phyloP scores from a whole-genome alignment of 2,329 filamentous ascomycete genomes.

The Ophiocordyceps unilateralis region DNA sequence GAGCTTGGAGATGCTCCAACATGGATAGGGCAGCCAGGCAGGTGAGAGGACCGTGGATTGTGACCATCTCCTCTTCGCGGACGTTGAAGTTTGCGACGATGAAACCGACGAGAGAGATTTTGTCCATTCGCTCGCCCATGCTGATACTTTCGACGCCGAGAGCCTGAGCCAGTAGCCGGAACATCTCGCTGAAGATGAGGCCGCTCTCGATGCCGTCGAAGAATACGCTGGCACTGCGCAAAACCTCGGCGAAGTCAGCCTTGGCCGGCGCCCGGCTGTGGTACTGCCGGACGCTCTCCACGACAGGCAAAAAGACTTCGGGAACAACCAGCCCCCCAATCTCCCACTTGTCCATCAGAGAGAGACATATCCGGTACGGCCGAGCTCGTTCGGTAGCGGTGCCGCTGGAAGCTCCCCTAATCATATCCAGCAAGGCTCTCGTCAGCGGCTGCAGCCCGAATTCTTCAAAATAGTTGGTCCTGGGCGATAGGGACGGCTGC shows the following conservation, averaged over 20 bases:
- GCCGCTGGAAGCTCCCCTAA: slow-evolving; percentile 26
- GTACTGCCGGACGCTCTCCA: slow-evolving; percentile 65
- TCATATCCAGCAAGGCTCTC: slow-evolving; percentile 59
- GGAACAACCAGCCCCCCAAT: slow-evolving; percentile 82
- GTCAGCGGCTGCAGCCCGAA: slow-evolving; percentile 62
- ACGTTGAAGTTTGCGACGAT: slow-evolving; percentile 81
- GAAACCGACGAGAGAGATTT: slow-evolving; percentile 62
- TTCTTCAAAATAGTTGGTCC: slow-evolving; percentile 67
- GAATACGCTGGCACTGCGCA: slow-evolving; percentile 86
- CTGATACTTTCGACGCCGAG: slow-evolving; percentile 28
- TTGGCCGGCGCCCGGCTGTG: slow-evolving; percentile 47
- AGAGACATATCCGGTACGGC: slow-evolving; percentile 82
- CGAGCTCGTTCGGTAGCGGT: slow-evolving; percentile 48
- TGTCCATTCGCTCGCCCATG: slow-evolving; percentile 34
- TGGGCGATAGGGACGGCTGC: slow-evolving; percentile 31
- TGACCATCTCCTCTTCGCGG: slow-evolving; percentile 88
- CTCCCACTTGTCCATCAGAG: slow-evolving; percentile 96
- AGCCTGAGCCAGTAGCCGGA: slow-evolving; percentile 47
- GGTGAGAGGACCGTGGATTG: slow-evolving; percentile 65
- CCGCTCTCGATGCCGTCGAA: slow-evolving; percentile 95
- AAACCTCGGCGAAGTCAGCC: slow-evolving; percentile 64
- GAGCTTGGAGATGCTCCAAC: slow-evolving; percentile 35
- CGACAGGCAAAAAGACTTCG: slow-evolving; percentile 71
- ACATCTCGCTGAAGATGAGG: slow-evolving; percentile 74
- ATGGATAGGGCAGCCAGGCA: slow-evolving; percentile 40